Conservation (phyloP, 1,139 yeast genomes). For the Suhomyces panamericanus region DNA sequence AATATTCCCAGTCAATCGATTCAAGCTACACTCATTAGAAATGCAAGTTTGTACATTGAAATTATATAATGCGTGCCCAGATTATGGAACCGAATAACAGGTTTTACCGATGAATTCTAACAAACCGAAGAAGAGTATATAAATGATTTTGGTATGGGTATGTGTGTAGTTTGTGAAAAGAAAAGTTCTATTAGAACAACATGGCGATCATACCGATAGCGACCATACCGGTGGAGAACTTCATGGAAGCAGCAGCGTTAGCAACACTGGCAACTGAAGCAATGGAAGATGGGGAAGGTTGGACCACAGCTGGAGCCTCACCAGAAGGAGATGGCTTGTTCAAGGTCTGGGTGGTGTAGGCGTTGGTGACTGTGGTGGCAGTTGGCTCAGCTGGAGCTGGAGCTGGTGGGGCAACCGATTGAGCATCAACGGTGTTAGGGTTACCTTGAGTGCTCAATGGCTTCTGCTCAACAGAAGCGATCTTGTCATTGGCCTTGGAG, state of each 20-base stretch:
- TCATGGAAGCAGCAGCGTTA: slow-evolving; percentile 12
- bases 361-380: slow-evolving; percentile 4
- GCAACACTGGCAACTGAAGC: slow-evolving; percentile 4
- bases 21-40: too few relatives aligned
- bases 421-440: too few relatives aligned
- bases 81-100: slow-evolving; percentile 5
- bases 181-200: slow-evolving; percentile 9
- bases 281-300: slow-evolving; percentile 3
- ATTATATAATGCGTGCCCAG: slow-evolving; percentile 3
- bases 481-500: background rate
- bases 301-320: slow-evolving; percentile 4
- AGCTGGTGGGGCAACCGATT: slow-evolving; percentile 1
- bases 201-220: slow-evolving; percentile 14
- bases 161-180: background rate
- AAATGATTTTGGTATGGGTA: slow-evolving; percentile 3
- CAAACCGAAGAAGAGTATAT: slow-evolving; percentile 2
- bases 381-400: slow-evolving; percentile 4
- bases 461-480: background rate
- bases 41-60: slow-evolving; percentile 1
- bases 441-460: background rate
- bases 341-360: slow-evolving; percentile 4
- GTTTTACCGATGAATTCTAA: slow-evolving; percentile 1
- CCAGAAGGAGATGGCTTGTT: slow-evolving; percentile 1
- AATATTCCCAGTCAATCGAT: too few relatives aligned
- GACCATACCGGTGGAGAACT: slow-evolving; percentile 11